phyloP scores from a whole-genome alignment of 495 filamentous ascomycete species.

The Penicillium ucsense region DNA sequence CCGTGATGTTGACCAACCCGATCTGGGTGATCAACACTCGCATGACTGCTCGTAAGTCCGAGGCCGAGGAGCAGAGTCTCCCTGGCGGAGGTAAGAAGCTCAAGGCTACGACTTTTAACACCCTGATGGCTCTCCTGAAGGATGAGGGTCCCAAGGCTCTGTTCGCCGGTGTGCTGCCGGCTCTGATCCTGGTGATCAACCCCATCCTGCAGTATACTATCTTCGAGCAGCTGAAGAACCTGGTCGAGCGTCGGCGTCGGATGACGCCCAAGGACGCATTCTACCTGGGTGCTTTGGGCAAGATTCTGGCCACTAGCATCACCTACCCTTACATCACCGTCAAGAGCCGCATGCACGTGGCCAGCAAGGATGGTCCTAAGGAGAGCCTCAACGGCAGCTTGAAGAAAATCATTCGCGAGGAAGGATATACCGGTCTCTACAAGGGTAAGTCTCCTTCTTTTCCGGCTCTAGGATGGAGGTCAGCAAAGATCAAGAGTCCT shows the following conservation, averaged over 20 bases:
- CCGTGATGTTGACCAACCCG: slow-evolving; percentile 91
- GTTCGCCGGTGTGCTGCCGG: slow-evolving; percentile 87
- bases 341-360: slow-evolving; percentile 94
- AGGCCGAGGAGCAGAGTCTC: slow-evolving; percentile 41
- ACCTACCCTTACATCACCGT: slow-evolving; percentile 99
- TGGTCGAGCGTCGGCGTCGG: slow-evolving; percentile 52
- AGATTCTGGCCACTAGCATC: slow-evolving; percentile 83
- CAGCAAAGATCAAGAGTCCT: neutral
- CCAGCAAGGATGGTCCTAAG: slow-evolving; percentile 52
- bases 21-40: slow-evolving; percentile 99
- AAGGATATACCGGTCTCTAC: slow-evolving; percentile 84
- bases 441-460: slow-evolving; percentile 50
- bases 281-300: slow-evolving; percentile 83
- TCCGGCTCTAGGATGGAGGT: too few species aligned
- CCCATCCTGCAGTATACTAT: slow-evolving; percentile 98
- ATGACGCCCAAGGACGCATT: slow-evolving; percentile 84
- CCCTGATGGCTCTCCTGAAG: slow-evolving; percentile 62
- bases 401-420: slow-evolving; percentile 69
- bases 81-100: slow-evolving; percentile 39
- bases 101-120: slow-evolving; percentile 64
- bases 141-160: slow-evolving; percentile 76
- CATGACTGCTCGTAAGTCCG: slow-evolving; percentile 79
- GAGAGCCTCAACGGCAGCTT: slow-evolving; percentile 67
- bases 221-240: slow-evolving; percentile 91
- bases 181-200: slow-evolving; percentile 90